Conservation (phyloP, 176 grass and related monocot genomes). For the Carex myosuroides region DNA sequence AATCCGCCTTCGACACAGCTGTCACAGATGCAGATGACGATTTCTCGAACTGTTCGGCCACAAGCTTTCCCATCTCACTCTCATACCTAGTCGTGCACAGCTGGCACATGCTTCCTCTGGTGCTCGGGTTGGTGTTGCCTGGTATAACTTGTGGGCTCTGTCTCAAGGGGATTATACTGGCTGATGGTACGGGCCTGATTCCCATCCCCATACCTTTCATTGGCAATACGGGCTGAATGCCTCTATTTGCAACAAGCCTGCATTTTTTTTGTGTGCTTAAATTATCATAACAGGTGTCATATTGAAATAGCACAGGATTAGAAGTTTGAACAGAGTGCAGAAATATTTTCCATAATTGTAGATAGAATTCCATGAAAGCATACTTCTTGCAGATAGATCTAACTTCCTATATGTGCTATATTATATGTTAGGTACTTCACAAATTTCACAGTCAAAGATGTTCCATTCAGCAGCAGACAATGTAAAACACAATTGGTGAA, state of each 20-base stretch:
- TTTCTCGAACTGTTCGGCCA: constrained; percentile 25
- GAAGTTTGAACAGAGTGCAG: not conserved
- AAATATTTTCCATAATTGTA: constrained; percentile 3
- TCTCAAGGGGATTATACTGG: not conserved
- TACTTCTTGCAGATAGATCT: not conserved
- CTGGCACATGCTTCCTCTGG: constrained; percentile 40
- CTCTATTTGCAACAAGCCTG: constrained; percentile 39
- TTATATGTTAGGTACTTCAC: too few relatives aligned
- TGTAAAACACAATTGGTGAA: not conserved
- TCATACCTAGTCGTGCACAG: constrained; percentile 52
- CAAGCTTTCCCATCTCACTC: constrained; percentile 49
- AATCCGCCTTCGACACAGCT: constrained; percentile 2
- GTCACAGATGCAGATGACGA: constrained; percentile 5
- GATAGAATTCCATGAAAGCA: not conserved
- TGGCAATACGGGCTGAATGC: constrained; percentile 38
- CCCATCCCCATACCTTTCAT: constrained; percentile 8
- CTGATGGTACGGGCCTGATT: constrained; percentile 3
- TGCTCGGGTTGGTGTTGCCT: not conserved
- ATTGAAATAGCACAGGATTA: not conserved
- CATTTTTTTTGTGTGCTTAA: constrained; percentile 4
- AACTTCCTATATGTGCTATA: not conserved
- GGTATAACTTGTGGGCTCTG: not conserved
- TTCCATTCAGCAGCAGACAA: not conserved
- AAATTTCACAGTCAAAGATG: not conserved
- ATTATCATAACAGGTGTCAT: not conserved